Evolutionary conservation across 2,329 filamentous ascomycete species (phyloP).

Genomic region (Diaporthe vaccinii): DNA sequence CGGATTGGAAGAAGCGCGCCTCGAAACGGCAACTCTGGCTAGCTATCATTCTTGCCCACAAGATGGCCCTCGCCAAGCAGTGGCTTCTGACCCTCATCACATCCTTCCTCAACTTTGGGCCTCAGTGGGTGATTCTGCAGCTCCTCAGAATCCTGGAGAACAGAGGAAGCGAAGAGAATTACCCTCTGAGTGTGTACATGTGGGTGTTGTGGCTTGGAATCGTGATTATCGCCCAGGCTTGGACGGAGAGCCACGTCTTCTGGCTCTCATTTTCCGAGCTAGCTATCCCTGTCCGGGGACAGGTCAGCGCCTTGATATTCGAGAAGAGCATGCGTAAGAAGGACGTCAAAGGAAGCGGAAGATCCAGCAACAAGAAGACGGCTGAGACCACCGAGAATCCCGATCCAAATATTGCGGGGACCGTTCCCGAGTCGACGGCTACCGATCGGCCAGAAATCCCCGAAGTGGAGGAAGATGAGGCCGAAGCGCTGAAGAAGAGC

Average conservation of each 20-base stretch:
- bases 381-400: conserved; percentile 45
- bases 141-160: conserved; percentile 76
- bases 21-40: conserved; percentile 69
- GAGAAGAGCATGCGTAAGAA: conserved; percentile 83
- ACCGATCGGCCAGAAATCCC: conserved; percentile 51
- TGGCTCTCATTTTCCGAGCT: conserved; percentile 76
- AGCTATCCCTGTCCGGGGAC: conserved; percentile 75
- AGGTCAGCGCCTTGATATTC: conserved; percentile 80
- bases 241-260: conserved; percentile 74
- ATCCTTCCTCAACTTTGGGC: conserved; percentile 74
- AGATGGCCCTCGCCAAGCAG: conserved; percentile 68
- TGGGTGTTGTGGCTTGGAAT: conserved; percentile 76
- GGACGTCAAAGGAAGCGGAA: conserved; percentile 77
- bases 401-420: conserved; percentile 47
- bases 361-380: conserved; percentile 56
- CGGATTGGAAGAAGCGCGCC: conserved; percentile 62
- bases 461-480: conserved; percentile 61
- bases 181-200: conserved; percentile 71
- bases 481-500: conserved; percentile 61
- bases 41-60: conserved; percentile 71
- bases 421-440: conserved; percentile 48
- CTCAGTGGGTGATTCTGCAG: conserved; percentile 77
- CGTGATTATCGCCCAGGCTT: conserved; percentile 69
- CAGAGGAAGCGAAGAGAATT: conserved; percentile 58
- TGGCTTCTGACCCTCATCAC: conserved; percentile 67